phyloP scores from a whole-genome alignment of 2,329 filamentous ascomycete genomes.

The Escovopsis weberi region DNA sequence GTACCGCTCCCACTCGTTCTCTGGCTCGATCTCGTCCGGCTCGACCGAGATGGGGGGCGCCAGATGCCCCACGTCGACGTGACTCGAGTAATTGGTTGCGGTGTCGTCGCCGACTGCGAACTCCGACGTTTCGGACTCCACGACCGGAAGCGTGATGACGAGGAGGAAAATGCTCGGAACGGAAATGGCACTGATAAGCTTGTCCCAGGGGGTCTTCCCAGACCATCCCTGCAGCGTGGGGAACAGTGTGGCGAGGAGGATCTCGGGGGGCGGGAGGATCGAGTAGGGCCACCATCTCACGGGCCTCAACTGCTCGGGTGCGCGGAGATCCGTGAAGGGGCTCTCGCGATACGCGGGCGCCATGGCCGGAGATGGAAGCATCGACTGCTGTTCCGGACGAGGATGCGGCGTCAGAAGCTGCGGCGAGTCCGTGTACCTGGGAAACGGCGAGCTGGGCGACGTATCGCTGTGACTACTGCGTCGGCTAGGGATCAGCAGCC shows the following conservation, averaged over 20 bases:
- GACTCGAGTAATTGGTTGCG: slow-evolving; percentile 15
- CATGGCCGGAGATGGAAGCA: slow-evolving; percentile 30
- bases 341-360: slow-evolving; percentile 25
- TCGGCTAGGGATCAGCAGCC: slow-evolving; percentile 33
- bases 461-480: slow-evolving; percentile 28
- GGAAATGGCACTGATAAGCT: slow-evolving; percentile 64
- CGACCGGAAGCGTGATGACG: slow-evolving; percentile 80
- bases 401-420: slow-evolving; percentile 26
- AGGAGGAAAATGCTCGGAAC: slow-evolving; percentile 84
- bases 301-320: slow-evolving; percentile 24
- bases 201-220: slow-evolving; percentile 74
- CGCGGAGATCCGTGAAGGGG: slow-evolving; percentile 31
- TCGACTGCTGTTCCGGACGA: slow-evolving; percentile 33
- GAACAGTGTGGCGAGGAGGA: slow-evolving; percentile 63
- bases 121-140: slow-evolving; percentile 54
- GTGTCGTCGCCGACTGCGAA: slow-evolving; percentile 13
- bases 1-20: slow-evolving; percentile 47
- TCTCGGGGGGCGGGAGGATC: slow-evolving; percentile 55
- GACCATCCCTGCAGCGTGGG: slow-evolving; percentile 74
- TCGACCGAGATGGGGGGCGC: slow-evolving; percentile 23
- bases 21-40: slow-evolving; percentile 20
- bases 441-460: slow-evolving; percentile 49
- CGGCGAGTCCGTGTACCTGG: slow-evolving; percentile 48
- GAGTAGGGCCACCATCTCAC: slow-evolving; percentile 72
- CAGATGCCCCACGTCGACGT: slow-evolving; percentile 15